phyloP scores from a whole-genome alignment of 148 eudicot genomes.

The Diospyros kaki region DNA sequence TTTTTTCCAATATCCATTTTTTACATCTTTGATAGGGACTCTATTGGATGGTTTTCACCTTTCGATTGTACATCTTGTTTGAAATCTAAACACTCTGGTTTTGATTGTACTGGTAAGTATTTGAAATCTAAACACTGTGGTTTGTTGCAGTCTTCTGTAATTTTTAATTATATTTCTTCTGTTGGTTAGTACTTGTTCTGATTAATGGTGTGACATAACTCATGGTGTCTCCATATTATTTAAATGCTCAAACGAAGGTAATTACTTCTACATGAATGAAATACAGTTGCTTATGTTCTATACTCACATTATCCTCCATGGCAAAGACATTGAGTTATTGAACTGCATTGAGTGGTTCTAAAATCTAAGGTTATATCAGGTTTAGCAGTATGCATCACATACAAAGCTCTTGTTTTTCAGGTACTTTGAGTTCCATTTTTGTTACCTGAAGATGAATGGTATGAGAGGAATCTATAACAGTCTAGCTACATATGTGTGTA shows the following conservation, averaged over 20 bases:
- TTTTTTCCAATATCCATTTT: neutral
- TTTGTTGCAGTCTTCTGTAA: neutral
- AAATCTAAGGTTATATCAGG: neutral
- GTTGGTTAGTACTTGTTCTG: neutral
- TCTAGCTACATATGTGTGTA: too few relatives aligned
- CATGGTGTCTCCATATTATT: neutral
- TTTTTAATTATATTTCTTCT: neutral
- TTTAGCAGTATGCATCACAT: too few relatives aligned
- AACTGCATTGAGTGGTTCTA: neutral
- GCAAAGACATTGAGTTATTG: neutral
- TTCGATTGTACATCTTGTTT: neutral
- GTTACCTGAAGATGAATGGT: too few relatives aligned
- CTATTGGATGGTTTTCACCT: conserved; percentile 1
- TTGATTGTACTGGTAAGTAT: neutral
- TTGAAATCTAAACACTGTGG: too few relatives aligned
- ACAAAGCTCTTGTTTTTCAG: too few relatives aligned
- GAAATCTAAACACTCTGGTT: neutral
- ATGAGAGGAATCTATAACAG: too few relatives aligned
- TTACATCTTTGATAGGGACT: neutral
- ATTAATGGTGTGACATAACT: neutral
- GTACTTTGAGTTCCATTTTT: too few relatives aligned
- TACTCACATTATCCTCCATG: neutral
- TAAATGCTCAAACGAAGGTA: neutral
- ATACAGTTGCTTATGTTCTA: neutral
- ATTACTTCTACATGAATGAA: neutral